Conservation (phyloP, 1,284 basidiomycete species). For the Malassezia dermatis region DNA sequence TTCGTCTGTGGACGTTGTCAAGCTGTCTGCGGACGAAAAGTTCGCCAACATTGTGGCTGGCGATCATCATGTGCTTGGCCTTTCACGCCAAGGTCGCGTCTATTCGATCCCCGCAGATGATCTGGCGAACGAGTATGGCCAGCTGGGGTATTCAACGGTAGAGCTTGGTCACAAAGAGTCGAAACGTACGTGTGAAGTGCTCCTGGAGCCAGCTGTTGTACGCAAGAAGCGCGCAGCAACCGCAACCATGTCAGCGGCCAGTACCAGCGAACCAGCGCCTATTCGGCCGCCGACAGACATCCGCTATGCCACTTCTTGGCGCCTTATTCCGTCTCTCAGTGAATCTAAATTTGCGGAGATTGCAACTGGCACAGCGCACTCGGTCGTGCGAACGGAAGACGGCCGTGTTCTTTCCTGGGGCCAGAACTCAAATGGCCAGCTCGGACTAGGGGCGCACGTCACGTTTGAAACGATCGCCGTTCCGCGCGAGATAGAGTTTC, state of each 20-base stretch:
- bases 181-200: constrained; percentile 32
- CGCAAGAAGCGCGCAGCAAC: constrained; percentile 14
- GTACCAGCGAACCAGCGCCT: constrained; percentile 13
- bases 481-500: constrained; percentile 72
- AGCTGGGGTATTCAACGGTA: constrained; percentile 57
- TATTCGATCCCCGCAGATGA: constrained; percentile 69
- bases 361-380: constrained; percentile 63
- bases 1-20: neutral
- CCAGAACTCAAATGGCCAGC: constrained; percentile 55
- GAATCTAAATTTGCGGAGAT: constrained; percentile 61
- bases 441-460: constrained; percentile 65
- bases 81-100: constrained; percentile 69
- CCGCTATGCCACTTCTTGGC: constrained; percentile 63
- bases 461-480: constrained; percentile 64
- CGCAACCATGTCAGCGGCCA: neutral
- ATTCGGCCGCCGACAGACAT: constrained; percentile 48
- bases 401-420: constrained; percentile 62
- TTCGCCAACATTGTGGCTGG: constrained; percentile 51
- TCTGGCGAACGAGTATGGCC: constrained; percentile 70
- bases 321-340: constrained; percentile 67
- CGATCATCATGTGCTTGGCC: constrained; percentile 68
- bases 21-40: constrained; percentile 25
- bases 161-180: constrained; percentile 31
- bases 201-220: constrained; percentile 36
- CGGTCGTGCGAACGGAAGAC: constrained; percentile 55